A percentile compares a stretch with the other conserved stretches of the same genome.
phyloP scores from a whole-genome alignment of 305 asterid genomes.

The Plantago coronopus region DNA sequence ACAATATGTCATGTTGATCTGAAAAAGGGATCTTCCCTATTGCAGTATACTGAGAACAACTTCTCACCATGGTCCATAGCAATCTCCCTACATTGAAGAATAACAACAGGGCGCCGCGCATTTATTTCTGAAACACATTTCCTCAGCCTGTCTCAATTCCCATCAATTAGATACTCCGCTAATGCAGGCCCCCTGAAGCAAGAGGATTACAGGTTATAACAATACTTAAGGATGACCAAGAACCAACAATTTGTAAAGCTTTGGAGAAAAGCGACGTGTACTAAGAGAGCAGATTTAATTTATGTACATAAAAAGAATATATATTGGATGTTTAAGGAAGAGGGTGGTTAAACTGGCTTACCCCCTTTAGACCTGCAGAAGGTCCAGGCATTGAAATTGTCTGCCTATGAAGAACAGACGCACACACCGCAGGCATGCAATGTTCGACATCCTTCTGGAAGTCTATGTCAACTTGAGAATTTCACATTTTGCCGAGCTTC shows the following conservation, averaged over 20 bases:
- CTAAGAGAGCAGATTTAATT: too few relatives aligned
- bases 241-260: background rate
- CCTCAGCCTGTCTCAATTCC: conserved; percentile 5
- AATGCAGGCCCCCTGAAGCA: conserved; percentile 5
- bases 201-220: background rate
- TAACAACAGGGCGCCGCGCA: background rate
- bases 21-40: conserved; percentile 6
- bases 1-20: too few relatives aligned
- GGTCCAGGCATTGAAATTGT: conserved; percentile 13
- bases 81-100: conserved; percentile 3
- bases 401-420: conserved; percentile 40
- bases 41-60: conserved; percentile 9
- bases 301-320: too few relatives aligned
- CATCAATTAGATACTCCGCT: conserved; percentile 15
- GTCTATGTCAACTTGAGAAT: conserved; percentile 26
- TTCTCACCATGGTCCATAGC: conserved; percentile 6
- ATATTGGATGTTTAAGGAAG: background rate
- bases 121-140: conserved; percentile 1
- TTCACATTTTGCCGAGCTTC: conserved; percentile 9
- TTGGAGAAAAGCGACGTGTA: too few relatives aligned
- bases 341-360: conserved; percentile 12
- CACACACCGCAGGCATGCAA: conserved; percentile 40
- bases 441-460: conserved; percentile 29
- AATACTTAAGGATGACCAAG: background rate
- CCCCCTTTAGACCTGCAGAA: conserved; percentile 17